Conservation (phyloP, 148 eudicot species). For the Nepenthes gracilis region DNA sequence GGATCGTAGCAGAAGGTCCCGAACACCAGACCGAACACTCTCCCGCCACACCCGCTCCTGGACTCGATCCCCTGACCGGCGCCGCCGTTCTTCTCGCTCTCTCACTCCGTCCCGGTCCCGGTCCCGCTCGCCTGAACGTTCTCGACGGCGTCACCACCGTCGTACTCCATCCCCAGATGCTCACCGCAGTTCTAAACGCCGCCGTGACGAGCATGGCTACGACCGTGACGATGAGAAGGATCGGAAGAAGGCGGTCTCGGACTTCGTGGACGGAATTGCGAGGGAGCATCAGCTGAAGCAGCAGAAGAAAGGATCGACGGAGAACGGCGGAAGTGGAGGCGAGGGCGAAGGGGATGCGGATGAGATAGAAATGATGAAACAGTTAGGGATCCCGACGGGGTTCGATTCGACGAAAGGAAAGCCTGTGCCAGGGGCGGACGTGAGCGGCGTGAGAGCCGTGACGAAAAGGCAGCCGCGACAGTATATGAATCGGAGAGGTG, state of each 20-base stretch:
- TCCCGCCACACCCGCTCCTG: conserved; percentile 20
- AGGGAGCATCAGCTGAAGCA: conserved; percentile 29
- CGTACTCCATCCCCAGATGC: conserved; percentile 41
- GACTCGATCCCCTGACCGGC: conserved; percentile 36
- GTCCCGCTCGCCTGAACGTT: conserved; percentile 45
- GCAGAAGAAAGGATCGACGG: conserved; percentile 14
- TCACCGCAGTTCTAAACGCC: conserved; percentile 33
- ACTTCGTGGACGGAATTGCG: conserved; percentile 47
- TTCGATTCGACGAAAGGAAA: conserved; percentile 93
- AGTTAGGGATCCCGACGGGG: conserved; percentile 78
- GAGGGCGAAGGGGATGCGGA: conserved; percentile 34
- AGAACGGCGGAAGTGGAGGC: conserved; percentile 10
- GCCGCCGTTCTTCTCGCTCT: conserved; percentile 21
- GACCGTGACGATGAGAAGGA: conserved; percentile 26
- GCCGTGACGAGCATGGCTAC: conserved; percentile 32
- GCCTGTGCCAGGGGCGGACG: conserved; percentile 72
- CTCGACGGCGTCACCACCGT: conserved; percentile 26
- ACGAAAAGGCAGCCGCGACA: conserved; percentile 90
- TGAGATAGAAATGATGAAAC: conserved; percentile 94
- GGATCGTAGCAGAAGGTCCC: conserved; percentile 15
- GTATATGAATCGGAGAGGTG: conserved; percentile 97
- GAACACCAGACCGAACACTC: conserved; percentile 27
- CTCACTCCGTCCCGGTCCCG: conserved; percentile 26
- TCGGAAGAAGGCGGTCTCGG: conserved; percentile 25
- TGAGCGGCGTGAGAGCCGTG: conserved; percentile 72